phyloP scores from a whole-genome alignment of 306 rosid genomes.

The Prunus mira region DNA sequence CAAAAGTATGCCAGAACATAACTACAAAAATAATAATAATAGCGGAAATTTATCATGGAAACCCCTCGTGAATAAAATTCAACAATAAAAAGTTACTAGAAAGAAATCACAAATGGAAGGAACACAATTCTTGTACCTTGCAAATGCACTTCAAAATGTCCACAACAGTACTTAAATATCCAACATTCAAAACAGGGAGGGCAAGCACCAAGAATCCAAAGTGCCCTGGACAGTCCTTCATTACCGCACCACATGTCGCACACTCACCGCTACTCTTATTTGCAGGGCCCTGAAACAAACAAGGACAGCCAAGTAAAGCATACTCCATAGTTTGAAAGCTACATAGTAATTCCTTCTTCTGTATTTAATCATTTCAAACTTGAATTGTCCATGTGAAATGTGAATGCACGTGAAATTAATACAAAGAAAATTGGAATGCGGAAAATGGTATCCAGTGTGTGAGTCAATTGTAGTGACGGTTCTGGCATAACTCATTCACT shows the following conservation, averaged over 20 bases:
- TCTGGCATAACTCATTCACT: not conserved
- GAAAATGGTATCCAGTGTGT: not conserved
- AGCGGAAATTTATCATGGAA: not conserved
- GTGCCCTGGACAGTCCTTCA: conserved; percentile 74
- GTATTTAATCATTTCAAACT: not conserved
- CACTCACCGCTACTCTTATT: conserved; percentile 48
- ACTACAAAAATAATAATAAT: conserved; percentile 39
- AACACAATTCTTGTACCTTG: conserved; percentile 49
- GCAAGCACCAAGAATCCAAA: conserved; percentile 67
- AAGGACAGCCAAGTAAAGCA: not conserved
- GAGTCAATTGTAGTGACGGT: not conserved
- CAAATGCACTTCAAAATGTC: conserved; percentile 87
- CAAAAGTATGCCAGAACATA: conserved; percentile 73
- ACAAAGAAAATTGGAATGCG: not conserved
- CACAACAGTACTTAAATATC: conserved; percentile 49
- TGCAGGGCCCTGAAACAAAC: conserved; percentile 67
- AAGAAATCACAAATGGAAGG: not conserved
- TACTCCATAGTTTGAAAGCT: not conserved
- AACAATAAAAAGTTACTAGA: not conserved
- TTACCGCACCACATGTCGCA: conserved; percentile 69
- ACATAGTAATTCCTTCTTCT: not conserved
- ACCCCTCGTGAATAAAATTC: not conserved
- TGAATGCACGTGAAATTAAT: not conserved
- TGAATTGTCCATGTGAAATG: not conserved
- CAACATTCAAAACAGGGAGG: conserved; percentile 76